Evolutionary conservation across 768 basidiomycete species (phyloP), one percentile per base, ranked within the genome.

Genomic region (Lactifluus subvellereus): DNA sequence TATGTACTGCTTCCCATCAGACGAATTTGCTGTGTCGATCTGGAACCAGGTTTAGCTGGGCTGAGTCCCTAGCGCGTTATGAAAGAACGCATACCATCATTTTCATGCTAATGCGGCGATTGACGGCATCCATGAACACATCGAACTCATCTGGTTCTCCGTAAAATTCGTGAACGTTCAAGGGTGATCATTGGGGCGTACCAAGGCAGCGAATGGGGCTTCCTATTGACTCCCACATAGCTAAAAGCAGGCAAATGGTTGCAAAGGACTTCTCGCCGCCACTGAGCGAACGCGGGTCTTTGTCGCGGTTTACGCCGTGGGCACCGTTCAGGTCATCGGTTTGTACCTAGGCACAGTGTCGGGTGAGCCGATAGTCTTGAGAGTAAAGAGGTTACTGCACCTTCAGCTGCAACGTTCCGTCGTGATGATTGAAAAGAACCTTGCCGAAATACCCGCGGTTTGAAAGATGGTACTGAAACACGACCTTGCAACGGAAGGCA

Each of bases 261-360:
- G 94, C 91, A 76, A 97, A 99, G 7, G 92, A 95, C 74, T 97
- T 96, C 74, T 98, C 96, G 43, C 96, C 95, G 52, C 95, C 95
- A 67, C 90, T 92, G 18, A 95, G 79, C 35, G 89, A 88, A 42
- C 85, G 86, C 4, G 93, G 89, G 70, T 94, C 90, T 73, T 93
- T 93, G 68, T 92, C 89, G 38, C 81, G 78, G 27, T 71, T 69
- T 32, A 66, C 75, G 4, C 77, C 81, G 72, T 87, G 85, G 0
- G 86, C 85, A 35, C 78, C 76, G 14, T 80, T 77, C 69, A 87
- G 84, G 67, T 94, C 91, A 59, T 94, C 91, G 9, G 91, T 94
- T 77, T 89, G 87, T 10, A 94, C 88, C 84, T 87, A 69, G 22
- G 42, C 33, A 56, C 37, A 57, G 55, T 32, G 16, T 48, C 33